Percentiles rank a stretch among this genome's conserved stretches.
phyloP scores from a whole-genome alignment of 805 yeast genomes.

The Torulaspora maleeae region DNA sequence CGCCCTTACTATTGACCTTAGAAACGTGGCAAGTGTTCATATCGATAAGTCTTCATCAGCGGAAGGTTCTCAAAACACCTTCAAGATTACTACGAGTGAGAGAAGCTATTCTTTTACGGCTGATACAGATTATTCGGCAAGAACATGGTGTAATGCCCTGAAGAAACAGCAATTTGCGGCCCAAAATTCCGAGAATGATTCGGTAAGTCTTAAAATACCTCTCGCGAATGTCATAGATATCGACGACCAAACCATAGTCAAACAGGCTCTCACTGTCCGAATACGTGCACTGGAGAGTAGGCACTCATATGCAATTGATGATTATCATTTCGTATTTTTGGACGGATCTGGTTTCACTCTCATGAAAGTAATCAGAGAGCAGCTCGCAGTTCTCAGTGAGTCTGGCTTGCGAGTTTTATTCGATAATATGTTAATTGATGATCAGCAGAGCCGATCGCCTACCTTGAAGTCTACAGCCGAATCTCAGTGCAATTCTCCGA shows the following conservation, averaged over 20 bases:
- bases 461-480: neutral
- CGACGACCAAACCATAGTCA: conserved; percentile 52
- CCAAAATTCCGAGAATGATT: conserved; percentile 56
- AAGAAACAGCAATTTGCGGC: conserved; percentile 75
- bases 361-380: conserved; percentile 38
- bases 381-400: conserved; percentile 16
- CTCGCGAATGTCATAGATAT: conserved; percentile 58
- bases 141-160: conserved; percentile 71
- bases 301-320: conserved; percentile 56
- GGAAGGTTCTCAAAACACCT: conserved; percentile 38
- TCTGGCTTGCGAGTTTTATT: conserved; percentile 5
- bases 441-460: neutral
- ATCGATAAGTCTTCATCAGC: conserved; percentile 26
- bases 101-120: conserved; percentile 63
- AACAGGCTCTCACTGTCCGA: conserved; percentile 51
- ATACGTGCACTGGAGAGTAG: conserved; percentile 57
- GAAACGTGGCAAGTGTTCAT: conserved; percentile 58
- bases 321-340: conserved; percentile 65
- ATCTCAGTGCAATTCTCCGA: neutral
- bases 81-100: conserved; percentile 54
- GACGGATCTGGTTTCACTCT: conserved; percentile 41
- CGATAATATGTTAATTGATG: neutral
- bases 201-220: conserved; percentile 76
- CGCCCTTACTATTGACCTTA: conserved; percentile 63
- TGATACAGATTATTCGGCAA: conserved; percentile 67